These are phyloP conservation scores for Nelumbo lutea DNA, from an alignment of 164 flowering plant genomes.

Conservation along the genomic window DNA sequence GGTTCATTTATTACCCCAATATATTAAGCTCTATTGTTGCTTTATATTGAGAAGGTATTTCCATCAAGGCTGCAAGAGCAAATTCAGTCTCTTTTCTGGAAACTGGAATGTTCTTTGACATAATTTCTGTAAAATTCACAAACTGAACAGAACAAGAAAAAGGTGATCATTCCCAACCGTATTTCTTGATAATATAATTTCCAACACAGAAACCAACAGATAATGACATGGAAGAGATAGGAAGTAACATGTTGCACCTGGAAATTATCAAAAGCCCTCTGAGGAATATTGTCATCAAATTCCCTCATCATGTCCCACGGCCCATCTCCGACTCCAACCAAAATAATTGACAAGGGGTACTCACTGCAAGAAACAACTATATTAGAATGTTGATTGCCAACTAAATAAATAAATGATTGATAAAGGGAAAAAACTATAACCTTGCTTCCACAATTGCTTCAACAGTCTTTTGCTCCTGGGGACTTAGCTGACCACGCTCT, in stretches of 20 bases:
- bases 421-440: slow-evolving; percentile 22
- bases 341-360: slow-evolving; percentile 71
- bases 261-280: slow-evolving; percentile 83
- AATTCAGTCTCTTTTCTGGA: slow-evolving; percentile 77
- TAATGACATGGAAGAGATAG: not conserved
- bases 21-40: slow-evolving; percentile 71
- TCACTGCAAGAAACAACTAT: slow-evolving; percentile 38
- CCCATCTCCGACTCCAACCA: slow-evolving; percentile 96
- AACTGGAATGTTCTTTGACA: slow-evolving; percentile 47
- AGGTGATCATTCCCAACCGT: slow-evolving; percentile 4
- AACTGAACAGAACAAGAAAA: slow-evolving; percentile 41
- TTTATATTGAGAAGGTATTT: slow-evolving; percentile 83
- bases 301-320: slow-evolving; percentile 93
- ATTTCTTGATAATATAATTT: not conserved
- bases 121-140: slow-evolving; percentile 88
- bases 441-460: slow-evolving; percentile 88
- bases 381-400: not conserved
- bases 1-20: slow-evolving; percentile 53
- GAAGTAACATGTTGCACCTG: slow-evolving; percentile 37
- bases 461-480: slow-evolving; percentile 81
- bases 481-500: slow-evolving; percentile 58
- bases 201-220: not conserved
- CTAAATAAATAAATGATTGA: not conserved
- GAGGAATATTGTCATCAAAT: slow-evolving; percentile 89
- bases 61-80: slow-evolving; percentile 86